These are phyloP conservation scores for Triticum timopheevii DNA, from an alignment of 176 grass and related monocot species.

Conservation along the genomic window DNA sequence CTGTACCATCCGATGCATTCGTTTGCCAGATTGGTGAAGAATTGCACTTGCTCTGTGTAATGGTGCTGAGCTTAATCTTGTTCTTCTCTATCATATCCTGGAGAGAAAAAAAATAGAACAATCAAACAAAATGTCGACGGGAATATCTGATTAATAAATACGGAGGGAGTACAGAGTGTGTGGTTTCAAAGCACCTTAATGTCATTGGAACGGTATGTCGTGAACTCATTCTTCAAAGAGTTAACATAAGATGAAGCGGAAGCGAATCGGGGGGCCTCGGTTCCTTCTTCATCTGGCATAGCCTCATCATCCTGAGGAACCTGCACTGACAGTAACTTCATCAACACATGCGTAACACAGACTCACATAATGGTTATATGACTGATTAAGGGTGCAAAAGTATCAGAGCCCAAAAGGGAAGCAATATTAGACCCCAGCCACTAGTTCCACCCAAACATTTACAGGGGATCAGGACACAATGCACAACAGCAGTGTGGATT, in stretches of 20 bases:
- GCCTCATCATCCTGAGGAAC: conserved; percentile 26
- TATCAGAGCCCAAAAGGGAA: neutral
- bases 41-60: conserved; percentile 59
- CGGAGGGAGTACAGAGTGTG: neutral
- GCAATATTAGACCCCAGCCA: neutral
- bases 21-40: conserved; percentile 61
- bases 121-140: neutral
- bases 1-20: conserved; percentile 50
- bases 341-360: neutral
- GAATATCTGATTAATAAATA: neutral
- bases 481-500: neutral
- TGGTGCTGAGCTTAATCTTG: conserved; percentile 60
- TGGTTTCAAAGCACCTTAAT: conserved; percentile 64
- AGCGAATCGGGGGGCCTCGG: too few relatives aligned
- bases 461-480: neutral
- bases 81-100: conserved; percentile 85
- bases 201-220: conserved; percentile 52
- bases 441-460: neutral
- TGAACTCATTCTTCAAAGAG: conserved; percentile 69
- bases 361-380: neutral
- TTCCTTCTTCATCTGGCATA: conserved; percentile 37
- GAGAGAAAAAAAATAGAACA: conserved; percentile 8
- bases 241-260: conserved; percentile 59
- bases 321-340: conserved; percentile 19
- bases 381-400: neutral